phyloP scores from a whole-genome alignment of 495 filamentous ascomycete genomes.

The Schizothecium vesticola region DNA sequence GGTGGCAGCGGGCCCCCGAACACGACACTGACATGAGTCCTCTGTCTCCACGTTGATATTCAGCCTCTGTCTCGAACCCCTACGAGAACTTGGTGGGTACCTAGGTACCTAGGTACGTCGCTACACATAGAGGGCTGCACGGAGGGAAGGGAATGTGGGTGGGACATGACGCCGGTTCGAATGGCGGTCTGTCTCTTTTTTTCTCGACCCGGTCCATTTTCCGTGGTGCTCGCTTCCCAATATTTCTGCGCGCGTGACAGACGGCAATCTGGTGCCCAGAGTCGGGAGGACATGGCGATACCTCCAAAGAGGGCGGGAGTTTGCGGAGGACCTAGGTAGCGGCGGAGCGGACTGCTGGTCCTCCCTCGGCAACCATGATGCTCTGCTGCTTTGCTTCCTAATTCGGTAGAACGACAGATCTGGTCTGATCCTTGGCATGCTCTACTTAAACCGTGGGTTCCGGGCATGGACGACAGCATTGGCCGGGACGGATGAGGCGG shows the following conservation, averaged over 20 bases:
- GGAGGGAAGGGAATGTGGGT: background rate
- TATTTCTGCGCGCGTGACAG: background rate
- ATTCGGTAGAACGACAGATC: background rate
- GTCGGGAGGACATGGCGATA: background rate
- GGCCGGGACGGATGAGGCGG: slow-evolving; percentile 4
- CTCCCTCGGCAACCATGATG: background rate
- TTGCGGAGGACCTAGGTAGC: background rate
- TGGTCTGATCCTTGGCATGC: background rate
- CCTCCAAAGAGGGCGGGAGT: background rate
- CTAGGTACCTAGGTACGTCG: background rate
- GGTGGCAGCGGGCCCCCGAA: background rate
- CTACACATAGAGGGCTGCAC: background rate
- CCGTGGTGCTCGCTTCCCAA: background rate
- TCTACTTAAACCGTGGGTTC: background rate
- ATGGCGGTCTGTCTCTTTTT: background rate
- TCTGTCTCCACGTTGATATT: background rate
- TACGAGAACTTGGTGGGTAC: background rate
- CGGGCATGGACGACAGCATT: background rate
- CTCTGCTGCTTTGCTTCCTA: background rate
- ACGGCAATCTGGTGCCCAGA: background rate
- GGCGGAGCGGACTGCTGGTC: background rate
- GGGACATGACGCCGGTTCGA: background rate
- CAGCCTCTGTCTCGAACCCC: background rate
- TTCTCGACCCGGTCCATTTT: background rate
- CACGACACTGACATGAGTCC: background rate